Percentiles rank a stretch among this genome's conserved stretches.
These are phyloP conservation scores for Boletus pseudopeckii DNA, from an alignment of 768 basidiomycete genomes.

Conservation along the genomic window DNA sequence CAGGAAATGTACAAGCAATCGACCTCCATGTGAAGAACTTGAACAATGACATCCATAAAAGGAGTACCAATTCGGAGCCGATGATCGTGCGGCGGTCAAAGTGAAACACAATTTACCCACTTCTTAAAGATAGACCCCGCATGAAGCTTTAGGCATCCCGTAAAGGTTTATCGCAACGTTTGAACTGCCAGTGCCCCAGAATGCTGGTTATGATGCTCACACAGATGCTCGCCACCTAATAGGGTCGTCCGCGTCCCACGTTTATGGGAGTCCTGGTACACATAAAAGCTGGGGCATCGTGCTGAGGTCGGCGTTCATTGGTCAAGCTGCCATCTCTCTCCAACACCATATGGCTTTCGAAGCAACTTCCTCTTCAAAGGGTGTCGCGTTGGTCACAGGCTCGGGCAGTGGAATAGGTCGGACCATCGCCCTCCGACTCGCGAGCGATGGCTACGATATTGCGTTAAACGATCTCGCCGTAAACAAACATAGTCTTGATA, in stretches of 20 bases:
- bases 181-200: too few relatives aligned
- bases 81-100: too few relatives aligned
- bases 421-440: slow-evolving; percentile 34
- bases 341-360: slow-evolving; percentile 6
- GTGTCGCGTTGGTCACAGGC: slow-evolving; percentile 32
- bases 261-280: not conserved
- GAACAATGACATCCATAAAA: too few relatives aligned
- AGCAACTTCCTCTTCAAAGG: slow-evolving; percentile 15
- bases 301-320: not conserved
- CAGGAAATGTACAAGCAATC: too few relatives aligned
- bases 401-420: slow-evolving; percentile 34
- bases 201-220: not conserved
- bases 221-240: not conserved
- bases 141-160: too few relatives aligned
- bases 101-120: too few relatives aligned
- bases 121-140: too few relatives aligned
- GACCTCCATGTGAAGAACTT: too few relatives aligned
- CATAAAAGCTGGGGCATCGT: not conserved
- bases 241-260: too few relatives aligned
- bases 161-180: too few relatives aligned
- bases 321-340: not conserved
- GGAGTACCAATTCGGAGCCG: too few relatives aligned
- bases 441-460: slow-evolving; percentile 35
- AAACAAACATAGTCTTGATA: slow-evolving; percentile 17
- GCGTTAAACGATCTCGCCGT: slow-evolving; percentile 34